A percentile compares a stretch with the other conserved stretches of the same genome.
These are phyloP conservation scores for Eucalyptus microcorys DNA, from an alignment of 345 rosid species.

Conservation along the genomic window DNA sequence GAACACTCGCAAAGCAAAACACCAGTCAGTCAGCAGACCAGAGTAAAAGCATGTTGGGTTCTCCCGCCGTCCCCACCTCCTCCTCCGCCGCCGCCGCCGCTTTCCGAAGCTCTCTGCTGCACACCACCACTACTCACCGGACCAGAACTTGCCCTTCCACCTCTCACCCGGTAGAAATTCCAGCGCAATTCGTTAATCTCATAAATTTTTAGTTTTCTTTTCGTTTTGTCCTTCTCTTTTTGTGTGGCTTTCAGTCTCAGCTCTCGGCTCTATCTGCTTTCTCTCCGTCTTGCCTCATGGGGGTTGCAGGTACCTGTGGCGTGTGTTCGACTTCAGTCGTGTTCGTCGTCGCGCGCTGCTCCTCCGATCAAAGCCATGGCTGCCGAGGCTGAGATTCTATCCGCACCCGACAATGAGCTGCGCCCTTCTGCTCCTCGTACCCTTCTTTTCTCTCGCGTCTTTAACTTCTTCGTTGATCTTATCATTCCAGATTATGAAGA, in stretches of 20 bases:
- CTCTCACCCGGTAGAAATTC: not conserved
- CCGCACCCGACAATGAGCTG: not conserved
- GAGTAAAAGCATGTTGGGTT: not conserved
- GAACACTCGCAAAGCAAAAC: too few relatives aligned
- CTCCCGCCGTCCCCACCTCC: not conserved
- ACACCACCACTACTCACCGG: not conserved
- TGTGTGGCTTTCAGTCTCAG: not conserved
- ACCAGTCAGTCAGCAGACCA: rapidly evolving
- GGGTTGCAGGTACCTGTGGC: not conserved
- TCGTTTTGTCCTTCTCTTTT: not conserved
- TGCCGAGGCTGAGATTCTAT: not conserved
- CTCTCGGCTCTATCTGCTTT: not conserved
- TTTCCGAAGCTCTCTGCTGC: not conserved
- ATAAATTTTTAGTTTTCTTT: not conserved
- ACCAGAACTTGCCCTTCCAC: not conserved
- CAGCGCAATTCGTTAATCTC: not conserved
- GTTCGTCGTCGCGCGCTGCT: not conserved
- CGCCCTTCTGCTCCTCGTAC: not conserved
- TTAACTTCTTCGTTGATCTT: not conserved
- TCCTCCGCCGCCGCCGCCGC: not conserved
- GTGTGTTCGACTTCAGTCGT: not conserved
- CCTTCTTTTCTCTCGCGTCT: not conserved
- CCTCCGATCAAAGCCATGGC: not conserved
- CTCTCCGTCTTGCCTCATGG: not conserved
- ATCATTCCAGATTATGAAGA: not conserved